phyloP scores from a whole-genome alignment of 2,329 filamentous ascomycete genomes.

The Lasiodiplodia gonubiensis region DNA sequence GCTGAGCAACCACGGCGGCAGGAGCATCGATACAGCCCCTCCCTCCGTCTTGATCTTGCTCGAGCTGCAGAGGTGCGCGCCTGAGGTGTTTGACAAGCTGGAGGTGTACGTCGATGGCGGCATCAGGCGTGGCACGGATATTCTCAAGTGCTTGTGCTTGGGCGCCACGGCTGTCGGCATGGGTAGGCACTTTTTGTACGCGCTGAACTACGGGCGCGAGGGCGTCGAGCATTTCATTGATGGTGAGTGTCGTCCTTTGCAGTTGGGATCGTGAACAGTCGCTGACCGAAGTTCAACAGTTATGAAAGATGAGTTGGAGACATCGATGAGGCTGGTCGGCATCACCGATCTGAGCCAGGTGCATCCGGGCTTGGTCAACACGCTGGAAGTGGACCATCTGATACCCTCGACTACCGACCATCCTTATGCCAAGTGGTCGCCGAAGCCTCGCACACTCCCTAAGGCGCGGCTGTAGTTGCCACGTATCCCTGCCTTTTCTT shows the following conservation, averaged over 20 bases:
- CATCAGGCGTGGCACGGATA: constrained; percentile 45
- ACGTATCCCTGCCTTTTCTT: background rate
- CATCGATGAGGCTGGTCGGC: constrained; percentile 70
- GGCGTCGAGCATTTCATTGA: constrained; percentile 46
- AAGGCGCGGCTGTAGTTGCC: constrained; percentile 21
- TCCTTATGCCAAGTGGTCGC: constrained; percentile 28
- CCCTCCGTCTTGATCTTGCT: constrained; percentile 45
- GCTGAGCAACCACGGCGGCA: constrained; percentile 59
- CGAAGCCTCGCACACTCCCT: constrained; percentile 8
- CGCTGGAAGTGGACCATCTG: constrained; percentile 38
- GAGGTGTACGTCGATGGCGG: constrained; percentile 49
- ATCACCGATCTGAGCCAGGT: constrained; percentile 66
- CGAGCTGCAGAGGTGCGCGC: constrained; percentile 46
- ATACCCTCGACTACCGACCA: constrained; percentile 30
- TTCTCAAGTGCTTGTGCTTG: constrained; percentile 47
- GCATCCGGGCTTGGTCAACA: constrained; percentile 66
- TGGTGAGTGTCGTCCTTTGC: constrained; percentile 37
- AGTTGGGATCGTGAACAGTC: background rate
- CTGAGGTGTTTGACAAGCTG: constrained; percentile 43
- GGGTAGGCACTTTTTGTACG: constrained; percentile 47
- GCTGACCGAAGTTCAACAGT: constrained; percentile 33
- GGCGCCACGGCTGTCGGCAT: constrained; percentile 48
- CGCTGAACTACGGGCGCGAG: constrained; percentile 44
- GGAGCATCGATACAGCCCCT: constrained; percentile 55
- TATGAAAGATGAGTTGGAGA: constrained; percentile 65